Percentiles rank a stretch among this genome's conserved stretches.
phyloP scores from a whole-genome alignment of 2,329 filamentous ascomycete genomes.

The Claviceps quebecensis region DNA sequence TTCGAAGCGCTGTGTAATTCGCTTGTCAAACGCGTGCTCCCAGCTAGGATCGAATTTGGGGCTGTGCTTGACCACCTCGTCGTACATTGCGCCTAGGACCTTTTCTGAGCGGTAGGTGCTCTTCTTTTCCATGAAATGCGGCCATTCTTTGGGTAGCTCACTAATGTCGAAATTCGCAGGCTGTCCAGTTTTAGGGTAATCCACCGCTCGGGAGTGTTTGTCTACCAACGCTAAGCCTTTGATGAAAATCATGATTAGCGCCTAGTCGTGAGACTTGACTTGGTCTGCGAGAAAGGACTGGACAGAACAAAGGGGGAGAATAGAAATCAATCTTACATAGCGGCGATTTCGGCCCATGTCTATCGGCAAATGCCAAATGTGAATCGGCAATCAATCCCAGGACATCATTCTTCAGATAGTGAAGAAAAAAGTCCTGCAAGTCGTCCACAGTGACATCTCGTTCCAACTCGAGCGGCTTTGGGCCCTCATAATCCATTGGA shows the following conservation, averaged over 20 bases:
- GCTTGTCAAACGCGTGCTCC: slow-evolving; percentile 57
- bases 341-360: slow-evolving; percentile 48
- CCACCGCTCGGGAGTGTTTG: slow-evolving; percentile 82
- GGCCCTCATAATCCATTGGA: slow-evolving; percentile 63
- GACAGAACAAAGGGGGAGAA: not conserved
- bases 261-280: not conserved
- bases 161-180: slow-evolving; percentile 52
- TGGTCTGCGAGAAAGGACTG: not conserved
- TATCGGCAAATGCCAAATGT: slow-evolving; percentile 68
- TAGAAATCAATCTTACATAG: slow-evolving; percentile 40
- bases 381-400: slow-evolving; percentile 67
- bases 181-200: slow-evolving; percentile 83
- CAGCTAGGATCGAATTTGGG: slow-evolving; percentile 63
- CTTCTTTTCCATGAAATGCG: slow-evolving; percentile 75
- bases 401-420: slow-evolving; percentile 82
- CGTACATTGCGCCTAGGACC: slow-evolving; percentile 70
- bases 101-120: slow-evolving; percentile 52
- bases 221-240: slow-evolving; percentile 56
- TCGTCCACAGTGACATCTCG: slow-evolving; percentile 57
- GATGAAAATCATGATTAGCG: not conserved
- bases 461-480: slow-evolving; percentile 39
- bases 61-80: slow-evolving; percentile 43
- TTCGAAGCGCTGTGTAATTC: slow-evolving; percentile 52
- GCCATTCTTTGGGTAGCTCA: slow-evolving; percentile 52
- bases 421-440: slow-evolving; percentile 73